Percentiles rank a stretch among this genome's conserved stretches.
These are phyloP conservation scores for Leccinum boreale DNA, from an alignment of 768 basidiomycete species.

Conservation along the genomic window DNA sequence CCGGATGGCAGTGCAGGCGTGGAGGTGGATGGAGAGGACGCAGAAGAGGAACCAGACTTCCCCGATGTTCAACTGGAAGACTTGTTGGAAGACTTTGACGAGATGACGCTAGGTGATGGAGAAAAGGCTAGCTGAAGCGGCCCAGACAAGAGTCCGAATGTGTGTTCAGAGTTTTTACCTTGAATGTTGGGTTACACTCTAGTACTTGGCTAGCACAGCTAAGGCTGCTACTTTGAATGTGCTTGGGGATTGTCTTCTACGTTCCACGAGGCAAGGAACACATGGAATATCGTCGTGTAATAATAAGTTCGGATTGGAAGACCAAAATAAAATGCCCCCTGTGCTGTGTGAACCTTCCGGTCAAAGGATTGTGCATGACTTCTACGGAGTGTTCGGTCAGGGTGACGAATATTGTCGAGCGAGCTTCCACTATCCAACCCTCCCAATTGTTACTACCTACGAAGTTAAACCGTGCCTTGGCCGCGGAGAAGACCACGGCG, in stretches of 20 bases:
- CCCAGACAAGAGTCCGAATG: neutral
- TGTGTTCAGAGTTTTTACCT: neutral
- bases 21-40: conserved; percentile 37
- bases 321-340: neutral
- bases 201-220: neutral
- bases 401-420: neutral
- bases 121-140: conserved; percentile 12
- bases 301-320: neutral
- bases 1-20: conserved; percentile 18
- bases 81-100: conserved; percentile 87
- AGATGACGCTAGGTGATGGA: conserved; percentile 68
- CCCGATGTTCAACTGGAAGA: conserved; percentile 84
- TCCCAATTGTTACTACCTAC: neutral
- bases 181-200: neutral
- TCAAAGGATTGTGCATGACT: neutral
- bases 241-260: no score
- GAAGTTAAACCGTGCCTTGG: neutral
- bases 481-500: neutral
- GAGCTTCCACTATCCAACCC: neutral
- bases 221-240: neutral
- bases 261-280: neutral
- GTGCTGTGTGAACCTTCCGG: neutral
- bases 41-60: conserved; percentile 80
- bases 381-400: neutral
- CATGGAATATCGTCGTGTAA: neutral